Evolutionary conservation across 176 grass and related monocot genomes (phyloP).

Genomic region (Alloteropsis semialata): DNA sequence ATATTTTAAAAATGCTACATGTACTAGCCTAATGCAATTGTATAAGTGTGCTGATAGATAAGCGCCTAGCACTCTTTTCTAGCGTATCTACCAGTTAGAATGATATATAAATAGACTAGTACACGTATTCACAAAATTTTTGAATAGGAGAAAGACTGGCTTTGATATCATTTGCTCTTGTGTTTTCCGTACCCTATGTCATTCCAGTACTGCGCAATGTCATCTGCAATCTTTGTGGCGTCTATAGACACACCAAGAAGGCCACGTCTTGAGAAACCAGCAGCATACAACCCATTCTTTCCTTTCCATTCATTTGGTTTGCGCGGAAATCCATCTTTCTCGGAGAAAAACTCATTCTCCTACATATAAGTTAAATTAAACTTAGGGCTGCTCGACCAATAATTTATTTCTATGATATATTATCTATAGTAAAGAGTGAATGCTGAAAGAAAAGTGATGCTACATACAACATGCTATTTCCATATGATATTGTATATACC

Average conservation of each 20-base stretch:
- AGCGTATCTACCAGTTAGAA: constrained; percentile 10
- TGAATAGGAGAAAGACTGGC: background rate
- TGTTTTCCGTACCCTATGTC: background rate
- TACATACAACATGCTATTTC: background rate
- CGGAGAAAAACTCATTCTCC: constrained; percentile 82
- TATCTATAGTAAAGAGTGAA: background rate
- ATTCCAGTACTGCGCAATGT: constrained; percentile 46
- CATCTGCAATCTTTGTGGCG: constrained; percentile 54
- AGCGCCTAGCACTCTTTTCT: background rate
- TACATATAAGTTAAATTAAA: background rate
- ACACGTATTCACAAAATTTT: constrained; percentile 29
- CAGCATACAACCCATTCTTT: constrained; percentile 67
- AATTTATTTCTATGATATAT: background rate
- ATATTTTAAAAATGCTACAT: background rate
- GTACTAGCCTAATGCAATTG: constrained; percentile 34
- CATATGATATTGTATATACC: constrained; percentile 38
- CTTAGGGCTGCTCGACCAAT: background rate
- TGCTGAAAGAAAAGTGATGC: background rate
- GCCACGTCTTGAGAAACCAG: constrained; percentile 70
- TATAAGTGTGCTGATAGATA: background rate
- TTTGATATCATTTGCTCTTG: background rate
- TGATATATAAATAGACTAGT: constrained; percentile 24
- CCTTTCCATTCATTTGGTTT: constrained; percentile 84
- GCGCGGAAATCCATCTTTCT: constrained; percentile 73
- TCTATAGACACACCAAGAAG: constrained; percentile 68